These are phyloP conservation scores for Tripterygium wilfordii DNA, from an alignment of 177 flowering plant genomes.

Conservation along the genomic window DNA sequence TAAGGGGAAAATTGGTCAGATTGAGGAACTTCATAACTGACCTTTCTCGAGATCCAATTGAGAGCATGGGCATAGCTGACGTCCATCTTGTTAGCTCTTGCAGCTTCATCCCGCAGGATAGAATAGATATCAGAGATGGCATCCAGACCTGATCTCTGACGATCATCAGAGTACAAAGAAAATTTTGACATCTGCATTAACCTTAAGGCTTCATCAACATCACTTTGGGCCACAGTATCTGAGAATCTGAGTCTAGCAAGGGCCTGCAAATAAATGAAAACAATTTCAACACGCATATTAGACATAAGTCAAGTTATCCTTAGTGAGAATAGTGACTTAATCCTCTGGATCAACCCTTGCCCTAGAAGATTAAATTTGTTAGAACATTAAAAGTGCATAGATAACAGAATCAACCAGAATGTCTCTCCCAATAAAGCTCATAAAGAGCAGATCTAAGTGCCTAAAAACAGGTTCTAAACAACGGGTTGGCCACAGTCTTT, in stretches of 20 bases:
- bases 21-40: constrained; percentile 56
- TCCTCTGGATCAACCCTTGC: no score
- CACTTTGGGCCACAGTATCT: constrained; percentile 89
- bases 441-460: no score
- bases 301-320: neutral
- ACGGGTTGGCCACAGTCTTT: neutral
- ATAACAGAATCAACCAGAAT: no score
- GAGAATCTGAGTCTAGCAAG: constrained; percentile 96
- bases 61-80: constrained; percentile 91
- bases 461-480: no score
- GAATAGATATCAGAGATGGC: constrained; percentile 98
- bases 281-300: neutral
- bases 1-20: constrained; percentile 46
- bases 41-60: constrained; percentile 98
- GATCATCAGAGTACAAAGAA: constrained; percentile 92
- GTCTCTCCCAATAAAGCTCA: no score
- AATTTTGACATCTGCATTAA: constrained; percentile 99
- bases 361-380: no score
- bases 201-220: constrained; percentile 96
- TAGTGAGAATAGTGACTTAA: no score
- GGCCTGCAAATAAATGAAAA: constrained; percentile 45
- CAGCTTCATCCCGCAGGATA: constrained; percentile 91
- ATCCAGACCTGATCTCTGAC: constrained; percentile 89
- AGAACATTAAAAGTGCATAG: no score
- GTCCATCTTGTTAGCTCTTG: constrained; percentile 64